Evolutionary conservation across 2,329 filamentous ascomycete genomes (phyloP), one percentile per base, ranked within the genome.

Genomic region (Diaporthe eres): DNA sequence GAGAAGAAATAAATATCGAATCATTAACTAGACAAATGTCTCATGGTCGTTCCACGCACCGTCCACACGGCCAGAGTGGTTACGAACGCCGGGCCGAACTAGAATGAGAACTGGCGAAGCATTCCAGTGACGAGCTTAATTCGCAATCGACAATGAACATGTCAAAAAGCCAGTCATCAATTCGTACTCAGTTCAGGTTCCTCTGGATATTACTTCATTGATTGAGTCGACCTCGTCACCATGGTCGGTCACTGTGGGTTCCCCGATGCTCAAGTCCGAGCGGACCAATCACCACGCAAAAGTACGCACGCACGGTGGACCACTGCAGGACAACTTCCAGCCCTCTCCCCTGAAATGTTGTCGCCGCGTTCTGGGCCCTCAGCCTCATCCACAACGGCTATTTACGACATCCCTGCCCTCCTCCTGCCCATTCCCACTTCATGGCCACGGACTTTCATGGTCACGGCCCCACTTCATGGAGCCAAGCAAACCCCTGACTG

Each of bases 401-500:
- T n/a, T 37, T 34, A n/a, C 57, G 22, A 58, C 55, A n/a, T 7
- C 57, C 57, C 57, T 60, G 57, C 34, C 25, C 8, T 22, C 3
- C n/a, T 22, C 3, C 34, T 25, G 34, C 34, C 31, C 57, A 22
- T 15, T 25, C 22, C 34, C 57, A 42, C 19, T 15, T 25, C 34
- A 25, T 39, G 22, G 57, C 13, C 57, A 60, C 51, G 25, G 51
- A 55, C 51, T 55, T 55, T 55, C 51, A 12, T 28, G 51, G 51
- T 17, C 25, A 17, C 57, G 57, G 57, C 34, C 57, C 57, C 57
- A 60, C 57, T 37, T 60, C 57, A 60, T 22, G 57, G 57, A 42
- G 57, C 57, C 57, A 60, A 60, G 57, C 57, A 60, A 60, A 13
- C 34, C 57, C 57, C 34, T 39, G 57, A 60, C 34, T 60, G 57